phyloP scores from a whole-genome alignment of 2,329 filamentous ascomycete genomes.

The Myriosclerotinia duriaeana region DNA sequence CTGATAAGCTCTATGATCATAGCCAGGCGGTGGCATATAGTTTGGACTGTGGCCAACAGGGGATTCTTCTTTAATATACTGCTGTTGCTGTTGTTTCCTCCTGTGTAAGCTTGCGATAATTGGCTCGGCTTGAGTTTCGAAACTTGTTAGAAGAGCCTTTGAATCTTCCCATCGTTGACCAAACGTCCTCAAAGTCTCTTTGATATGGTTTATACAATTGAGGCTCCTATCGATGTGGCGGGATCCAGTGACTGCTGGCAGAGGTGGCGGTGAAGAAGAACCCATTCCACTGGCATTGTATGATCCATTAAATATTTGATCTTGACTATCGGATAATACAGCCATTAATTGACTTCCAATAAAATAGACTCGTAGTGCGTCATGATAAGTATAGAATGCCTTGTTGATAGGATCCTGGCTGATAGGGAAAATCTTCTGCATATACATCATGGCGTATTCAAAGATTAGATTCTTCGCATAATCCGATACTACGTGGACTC shows the following conservation, averaged over 20 bases:
- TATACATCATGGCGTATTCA: conserved; percentile 80
- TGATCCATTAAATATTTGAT: conserved; percentile 52
- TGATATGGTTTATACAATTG: conserved; percentile 54
- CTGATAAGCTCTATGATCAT: conserved; percentile 31
- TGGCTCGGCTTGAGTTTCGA: conserved; percentile 45
- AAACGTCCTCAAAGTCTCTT: conserved; percentile 55
- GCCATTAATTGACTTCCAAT: conserved; percentile 64
- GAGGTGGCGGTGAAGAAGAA: conserved; percentile 54
- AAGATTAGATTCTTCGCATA: conserved; percentile 81
- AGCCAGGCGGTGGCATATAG: conserved; percentile 29
- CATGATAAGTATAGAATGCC: conserved; percentile 80
- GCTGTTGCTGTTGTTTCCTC: conserved; percentile 42
- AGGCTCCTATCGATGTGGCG: conserved; percentile 58
- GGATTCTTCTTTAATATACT: conserved; percentile 27
- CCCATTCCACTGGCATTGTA: conserved; percentile 38
- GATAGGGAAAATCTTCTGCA: conserved; percentile 69
- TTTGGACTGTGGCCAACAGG: conserved; percentile 32
- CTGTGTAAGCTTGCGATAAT: conserved; percentile 44
- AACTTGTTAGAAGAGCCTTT: conserved; percentile 52
- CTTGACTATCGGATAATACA: conserved; percentile 57
- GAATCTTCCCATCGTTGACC: conserved; percentile 61
- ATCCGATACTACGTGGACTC: conserved; percentile 69
- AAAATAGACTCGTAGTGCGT: conserved; percentile 81
- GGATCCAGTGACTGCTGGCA: conserved; percentile 44
- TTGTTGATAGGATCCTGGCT: conserved; percentile 58